Evolutionary conservation across 2,329 filamentous ascomycete genomes (phyloP), one percentile per base, ranked within the genome.

Genomic region (Zasmidium cellare): DNA sequence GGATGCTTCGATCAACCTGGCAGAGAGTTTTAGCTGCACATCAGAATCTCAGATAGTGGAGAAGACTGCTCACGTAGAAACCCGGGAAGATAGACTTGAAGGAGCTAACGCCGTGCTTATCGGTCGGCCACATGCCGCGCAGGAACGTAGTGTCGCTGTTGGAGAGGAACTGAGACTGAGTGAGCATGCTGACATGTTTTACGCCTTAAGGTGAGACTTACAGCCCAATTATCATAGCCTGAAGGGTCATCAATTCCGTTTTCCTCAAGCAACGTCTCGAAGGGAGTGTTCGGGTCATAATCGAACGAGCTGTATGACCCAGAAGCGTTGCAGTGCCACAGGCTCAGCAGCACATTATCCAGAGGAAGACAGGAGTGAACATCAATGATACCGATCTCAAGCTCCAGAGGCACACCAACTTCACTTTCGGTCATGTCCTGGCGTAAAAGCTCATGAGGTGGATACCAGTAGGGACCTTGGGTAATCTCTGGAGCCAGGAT

Each of bases 301-400:
- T 46, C 52, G 25, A 51, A 58, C 1, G 51, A 49, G n/a, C 46
- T 51, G 28, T 58, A 58, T 3, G 41, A 53, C 2, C 58, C 58
- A 1, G 55, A 58, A 25, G 55, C 48, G 28, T 61, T 61, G 38
- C 58, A 58, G 35, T 61, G 58, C 55, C 58, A 61, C 16, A 61
- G 19, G 12, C 47, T 50, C n/a, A 61, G 49, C 9, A 61, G 24
- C 1, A 51, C 55, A 46, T 58, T 46, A 3, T 46, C 35, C 11
- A 61, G 14, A 1, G 58, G 58, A 28, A 58, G 51, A 23, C 55
- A 61, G n/a, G 58, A 55, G 20, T 55, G 44, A n/a, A 61, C 55
- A 47, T 61, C 51, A 2, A 61, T 57, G 7, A 61, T 48, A 1
- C 58, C 58, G 23, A 58, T 58, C 12, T 61, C 58, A 14, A 61